Percentiles rank a stretch among this genome's conserved stretches.
Conservation (phyloP, 2,329 filamentous ascomycete genomes). For the Colletotrichum horii region DNA sequence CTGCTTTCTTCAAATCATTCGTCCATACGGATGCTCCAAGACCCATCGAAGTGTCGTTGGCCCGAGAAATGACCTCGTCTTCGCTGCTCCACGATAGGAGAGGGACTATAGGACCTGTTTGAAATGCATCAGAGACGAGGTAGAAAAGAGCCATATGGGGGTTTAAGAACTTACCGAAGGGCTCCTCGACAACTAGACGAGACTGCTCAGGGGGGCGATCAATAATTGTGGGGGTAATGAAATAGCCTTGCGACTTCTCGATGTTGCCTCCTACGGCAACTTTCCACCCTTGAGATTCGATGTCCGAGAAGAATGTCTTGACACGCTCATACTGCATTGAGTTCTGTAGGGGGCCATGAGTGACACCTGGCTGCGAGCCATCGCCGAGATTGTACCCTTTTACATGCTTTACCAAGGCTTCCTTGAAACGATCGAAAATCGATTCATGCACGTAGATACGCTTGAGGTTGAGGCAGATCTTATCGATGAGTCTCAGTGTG, state of each 20-base stretch:
- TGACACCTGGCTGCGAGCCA: not conserved
- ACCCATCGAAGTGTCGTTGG: constrained; percentile 58
- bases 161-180: not conserved
- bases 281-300: constrained; percentile 11
- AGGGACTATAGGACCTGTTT: constrained; percentile 35
- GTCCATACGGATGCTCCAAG: constrained; percentile 65
- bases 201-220: not conserved
- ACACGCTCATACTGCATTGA: constrained; percentile 57
- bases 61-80: constrained; percentile 60
- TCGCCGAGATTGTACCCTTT: not conserved
- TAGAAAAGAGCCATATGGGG: not conserved
- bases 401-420: constrained; percentile 25
- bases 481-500: not conserved
- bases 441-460: constrained; percentile 29
- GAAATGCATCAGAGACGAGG: not conserved
- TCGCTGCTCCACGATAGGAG: constrained; percentile 66
- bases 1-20: constrained; percentile 55
- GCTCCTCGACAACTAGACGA: not conserved
- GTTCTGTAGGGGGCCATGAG: constrained; percentile 61
- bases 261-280: constrained; percentile 7
- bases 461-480: constrained; percentile 8
- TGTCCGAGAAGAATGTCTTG: constrained; percentile 10
- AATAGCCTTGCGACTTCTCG: not conserved
- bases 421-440: constrained; percentile 3
- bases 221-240: not conserved